phyloP scores from a whole-genome alignment of 2,329 filamentous ascomycete species.

The Chrysoporthe cubensis region DNA sequence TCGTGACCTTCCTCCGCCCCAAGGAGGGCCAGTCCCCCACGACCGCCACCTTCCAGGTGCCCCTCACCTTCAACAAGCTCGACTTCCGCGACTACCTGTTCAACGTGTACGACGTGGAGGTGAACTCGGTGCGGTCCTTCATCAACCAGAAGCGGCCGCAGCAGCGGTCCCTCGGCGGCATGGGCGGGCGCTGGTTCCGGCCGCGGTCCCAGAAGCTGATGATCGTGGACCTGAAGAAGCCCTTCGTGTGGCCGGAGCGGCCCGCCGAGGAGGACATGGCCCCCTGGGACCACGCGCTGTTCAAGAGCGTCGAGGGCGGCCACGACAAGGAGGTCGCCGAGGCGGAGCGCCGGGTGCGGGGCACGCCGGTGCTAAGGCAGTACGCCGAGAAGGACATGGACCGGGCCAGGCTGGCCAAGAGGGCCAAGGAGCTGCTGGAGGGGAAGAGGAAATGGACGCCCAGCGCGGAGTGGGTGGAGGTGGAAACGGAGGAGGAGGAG shows the following conservation, averaged over 20 bases:
- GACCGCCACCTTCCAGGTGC: conserved; percentile 88
- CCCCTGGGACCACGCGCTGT: conserved; percentile 68
- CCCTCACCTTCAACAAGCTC: conserved; percentile 92
- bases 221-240: conserved; percentile 85
- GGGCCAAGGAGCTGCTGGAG: conserved; percentile 65
- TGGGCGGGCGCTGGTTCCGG: conserved; percentile 65
- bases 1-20: conserved; percentile 74
- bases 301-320: conserved; percentile 55
- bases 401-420: conserved; percentile 50
- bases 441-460: conserved; percentile 66
- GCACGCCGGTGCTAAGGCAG: conserved; percentile 37
- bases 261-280: conserved; percentile 58
- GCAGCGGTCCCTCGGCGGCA: conserved; percentile 54
- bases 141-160: conserved; percentile 69
- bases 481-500: conserved; percentile 25
- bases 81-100: conserved; percentile 94
- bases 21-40: conserved; percentile 73
- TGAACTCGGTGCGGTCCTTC: conserved; percentile 75
- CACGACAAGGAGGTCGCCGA: conserved; percentile 40
- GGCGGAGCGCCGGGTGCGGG: conserved; percentile 4
- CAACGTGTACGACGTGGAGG: conserved; percentile 79
- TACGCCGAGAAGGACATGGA: conserved; percentile 42
- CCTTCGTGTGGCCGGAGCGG: conserved; percentile 83
- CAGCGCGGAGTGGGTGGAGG: conserved; percentile 50
- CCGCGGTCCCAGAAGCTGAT: conserved; percentile 83